Conservation (phyloP, 1,139 yeast species). For the Petasospora fabianii region DNA sequence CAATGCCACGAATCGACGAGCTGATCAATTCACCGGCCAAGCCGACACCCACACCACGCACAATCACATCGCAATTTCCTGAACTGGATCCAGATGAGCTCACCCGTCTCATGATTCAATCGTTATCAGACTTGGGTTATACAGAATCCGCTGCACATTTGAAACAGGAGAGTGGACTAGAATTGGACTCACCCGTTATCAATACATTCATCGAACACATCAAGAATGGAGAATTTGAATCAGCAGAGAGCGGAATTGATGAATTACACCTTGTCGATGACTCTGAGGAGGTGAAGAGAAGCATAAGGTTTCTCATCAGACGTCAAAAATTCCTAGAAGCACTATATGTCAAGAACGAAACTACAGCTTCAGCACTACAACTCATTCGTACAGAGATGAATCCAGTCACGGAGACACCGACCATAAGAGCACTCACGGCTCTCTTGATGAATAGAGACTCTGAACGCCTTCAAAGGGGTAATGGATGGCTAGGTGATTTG, state of each 20-base stretch:
- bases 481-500: slow-evolving; percentile 37
- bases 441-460: slow-evolving; percentile 34
- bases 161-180: slow-evolving; percentile 37
- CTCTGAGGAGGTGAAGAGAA: slow-evolving; percentile 13
- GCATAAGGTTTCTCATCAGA: slow-evolving; percentile 33
- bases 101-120: slow-evolving; percentile 46
- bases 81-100: slow-evolving; percentile 38
- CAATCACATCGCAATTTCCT: slow-evolving; percentile 15
- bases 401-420: slow-evolving; percentile 26
- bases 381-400: slow-evolving; percentile 40
- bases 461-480: slow-evolving; percentile 22
- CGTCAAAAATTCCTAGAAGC: slow-evolving; percentile 40
- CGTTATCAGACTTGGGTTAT: slow-evolving; percentile 48
- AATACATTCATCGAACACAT: slow-evolving; percentile 38
- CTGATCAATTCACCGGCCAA: too few relatives aligned
- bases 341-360: slow-evolving; percentile 30
- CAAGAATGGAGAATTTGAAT: slow-evolving; percentile 40
- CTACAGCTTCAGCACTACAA: slow-evolving; percentile 36
- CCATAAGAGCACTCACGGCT: slow-evolving; percentile 34
- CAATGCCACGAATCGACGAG: too few relatives aligned
- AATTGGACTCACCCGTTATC: slow-evolving; percentile 40
- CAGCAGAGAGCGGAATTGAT: slow-evolving; percentile 35
- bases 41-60: background rate
- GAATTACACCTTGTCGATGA: slow-evolving; percentile 28
- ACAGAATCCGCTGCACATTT: slow-evolving; percentile 35